Base-by-base conservation (phyloP, 1,284 basidiomycete genomes). In the Coriolopsis trogii region DNA sequence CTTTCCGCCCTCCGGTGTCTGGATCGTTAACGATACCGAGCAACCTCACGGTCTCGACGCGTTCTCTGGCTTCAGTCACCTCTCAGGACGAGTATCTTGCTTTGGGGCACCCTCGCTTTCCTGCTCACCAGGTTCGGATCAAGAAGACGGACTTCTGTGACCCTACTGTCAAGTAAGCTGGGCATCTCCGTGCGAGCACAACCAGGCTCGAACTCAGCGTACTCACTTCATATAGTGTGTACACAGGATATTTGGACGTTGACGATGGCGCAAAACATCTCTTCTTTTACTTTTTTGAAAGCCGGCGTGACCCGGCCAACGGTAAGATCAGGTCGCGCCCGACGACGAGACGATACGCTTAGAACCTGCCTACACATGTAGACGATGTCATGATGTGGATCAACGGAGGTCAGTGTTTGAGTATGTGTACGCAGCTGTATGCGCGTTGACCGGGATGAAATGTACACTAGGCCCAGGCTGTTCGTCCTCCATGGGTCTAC, bases 201-300 rank as follows among this genome's bases (percentile, higher is more conserved):
- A 33, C 31, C 13, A 33, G 5, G n/a, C 7, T 34, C 7, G n/a
- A 34, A 13, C 33, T 34, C 4, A 16, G 10, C 6, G 5, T 41
- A 16, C n/a, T 6, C 13, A n/a, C 21, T 29, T 18, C 18, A 4
- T 46, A 23, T 13, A 80, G 77, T 51, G 78, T 76, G 15, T 85
- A 82, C 56, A 84, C 84, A 2, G 83, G 83, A 1, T 85, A 85
- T 61, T 66, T 85, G 20, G 83, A 85, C 54, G 73, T 85, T 5
- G 87, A 83, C 34, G 69, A 69, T 43, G 77, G 79, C 26, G 81
- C 82, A 28, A 79, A 84, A 54, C 83, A 85, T 55, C 75, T 85
- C 64, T 93, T 91, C 75, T 93, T 93, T 73, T 91, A 89, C 70
- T 93, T 92, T 73, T 93, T 93, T 67, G 89, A 91, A 69, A 89